Evolutionary conservation across 2,329 filamentous ascomycete genomes (phyloP).

Genomic region (Ophiosphaerella korrae): DNA sequence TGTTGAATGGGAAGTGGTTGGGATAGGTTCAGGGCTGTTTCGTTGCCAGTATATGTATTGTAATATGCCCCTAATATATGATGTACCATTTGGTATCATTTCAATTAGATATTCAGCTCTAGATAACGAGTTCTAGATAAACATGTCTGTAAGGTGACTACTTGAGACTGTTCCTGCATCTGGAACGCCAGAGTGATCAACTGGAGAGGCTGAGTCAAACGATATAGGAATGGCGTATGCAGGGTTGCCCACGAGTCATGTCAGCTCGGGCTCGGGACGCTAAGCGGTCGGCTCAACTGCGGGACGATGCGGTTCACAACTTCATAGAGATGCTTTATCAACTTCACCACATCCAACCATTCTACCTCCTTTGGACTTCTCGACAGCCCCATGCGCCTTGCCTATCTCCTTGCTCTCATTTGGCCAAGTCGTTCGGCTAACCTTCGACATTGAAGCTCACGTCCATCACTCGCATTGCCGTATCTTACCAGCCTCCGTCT

Average conservation of each 20-base stretch:
- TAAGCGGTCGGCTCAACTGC: neutral
- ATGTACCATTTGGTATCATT: slow-evolving; percentile 8
- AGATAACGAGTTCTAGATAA: neutral
- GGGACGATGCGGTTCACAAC: neutral
- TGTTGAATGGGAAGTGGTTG: neutral
- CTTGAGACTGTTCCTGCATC: neutral
- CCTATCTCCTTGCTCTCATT: too few species aligned
- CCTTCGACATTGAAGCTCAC: too few species aligned
- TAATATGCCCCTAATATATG: slow-evolving; percentile 17
- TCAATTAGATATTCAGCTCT: neutral
- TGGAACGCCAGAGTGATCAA: neutral
- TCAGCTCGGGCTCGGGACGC: neutral
- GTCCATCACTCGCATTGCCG: too few species aligned
- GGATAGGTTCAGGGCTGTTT: slow-evolving; percentile 1
- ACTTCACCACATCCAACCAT: neutral
- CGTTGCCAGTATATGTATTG: slow-evolving; percentile 17
- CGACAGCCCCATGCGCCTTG: too few species aligned
- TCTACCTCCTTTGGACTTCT: neutral
- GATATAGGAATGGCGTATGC: slow-evolving; percentile 2
- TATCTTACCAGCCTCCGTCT: too few species aligned
- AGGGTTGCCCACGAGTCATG: slow-evolving; percentile 16
- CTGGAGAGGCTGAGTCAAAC: neutral
- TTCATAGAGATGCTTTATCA: neutral
- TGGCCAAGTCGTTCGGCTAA: too few species aligned
- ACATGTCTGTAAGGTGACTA: too few species aligned